Evolutionary conservation across 139 green algal species (phyloP), one percentile per base, ranked within the genome.

Genomic region (Ettlia oleoabundans): DNA sequence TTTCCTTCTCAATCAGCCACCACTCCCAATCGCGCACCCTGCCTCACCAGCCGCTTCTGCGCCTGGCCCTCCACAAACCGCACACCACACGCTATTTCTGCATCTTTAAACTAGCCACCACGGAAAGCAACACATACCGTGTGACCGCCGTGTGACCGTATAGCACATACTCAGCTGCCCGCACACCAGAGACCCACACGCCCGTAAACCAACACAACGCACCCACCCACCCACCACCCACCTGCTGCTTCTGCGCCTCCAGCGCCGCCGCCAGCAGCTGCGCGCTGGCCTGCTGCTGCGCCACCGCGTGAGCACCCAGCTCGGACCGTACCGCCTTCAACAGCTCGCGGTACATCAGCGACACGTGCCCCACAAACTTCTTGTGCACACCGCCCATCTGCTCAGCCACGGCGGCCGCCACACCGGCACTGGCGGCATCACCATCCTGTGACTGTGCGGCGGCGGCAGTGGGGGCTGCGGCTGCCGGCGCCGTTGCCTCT

Each of bases 321-420:
- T 94, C 89, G 21, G 47, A 53, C n/a, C 67, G 68, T 41, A 94
- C 35, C 19, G 53, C 58, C 70, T 89, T 90, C 61, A 90, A 70
- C 62, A 88, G 53, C 61, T 88, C 84, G 3, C 70, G 80, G 61
- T 89, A 86, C 24, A 80, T 81, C 8, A 83, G 43, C 15, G 77
- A 80, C 28, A 91, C 41, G 63, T 93, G 80, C 43, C 53, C 81
- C 18, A 82, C 52, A 80, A 87, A 83, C 64, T 79, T 84, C 37
- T 72, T 63, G 76, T 86, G 82, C 73, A 76, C 61, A 28, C 61
- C 64, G 42, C 42, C 76, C 82, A 86, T 68, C 73, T 78, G 35
- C 24, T 78, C 62, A 9, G 26, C 35, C 13, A 86, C 74, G 0
- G 73, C 82, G 19, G 63, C 82, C 13, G 62, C 82, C 32, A 86